Base-by-base conservation (phyloP, 2,329 filamentous ascomycete genomes). In the Verticillium zaregamsianum region DNA sequence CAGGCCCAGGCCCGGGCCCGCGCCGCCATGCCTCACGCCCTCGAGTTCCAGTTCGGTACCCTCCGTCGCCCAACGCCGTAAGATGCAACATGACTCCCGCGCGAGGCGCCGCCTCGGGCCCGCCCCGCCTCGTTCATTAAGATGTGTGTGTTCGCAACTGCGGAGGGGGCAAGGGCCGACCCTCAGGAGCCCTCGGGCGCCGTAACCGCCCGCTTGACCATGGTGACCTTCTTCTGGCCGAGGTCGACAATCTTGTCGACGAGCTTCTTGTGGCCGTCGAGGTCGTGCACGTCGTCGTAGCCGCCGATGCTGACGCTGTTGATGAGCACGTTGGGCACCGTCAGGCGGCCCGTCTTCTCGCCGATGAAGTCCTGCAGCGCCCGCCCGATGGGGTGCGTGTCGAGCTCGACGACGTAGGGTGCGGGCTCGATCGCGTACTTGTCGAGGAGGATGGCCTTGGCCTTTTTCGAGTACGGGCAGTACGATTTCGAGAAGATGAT, bases 401-500 rank as follows among this genome's bases (percentile, higher is more conserved):
- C 93, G 14, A 99, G 85, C 77, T 99, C 95, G 59, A 98, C 93
- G 8, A 99, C 90, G 71, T 88, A 90, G 0, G 95, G 95, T 12
- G 86, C 78, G 0, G 95, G 95, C 1, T 86, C 84, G 72, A 99
- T 96, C 60, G 80, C 81, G 80, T 98, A 98, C 68, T 90, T 89
- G 25, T 93, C 86, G 52, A 97, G 86, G 49, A 99, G 85, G 61
- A 98, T 85, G 54, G 82, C 81, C 77, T 99, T 99, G 55, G 95
- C 95, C 68, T 87, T 88, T 72, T 88, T 90, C 59, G 93, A 97
- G 77, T 86, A 89, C 1, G 90, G 92, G 75, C 95, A 99, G 78
- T 94, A 97, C 1, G 90, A 86, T 77, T 99, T 98, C 66, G 93
- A 97, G 79, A 98, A 98, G 69, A 99, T 92, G 73, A 97, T 91